Percentiles rank a stretch among this genome's conserved stretches.
These are phyloP conservation scores for Mycena amicta DNA, from an alignment of 768 basidiomycete species.

Conservation along the genomic window DNA sequence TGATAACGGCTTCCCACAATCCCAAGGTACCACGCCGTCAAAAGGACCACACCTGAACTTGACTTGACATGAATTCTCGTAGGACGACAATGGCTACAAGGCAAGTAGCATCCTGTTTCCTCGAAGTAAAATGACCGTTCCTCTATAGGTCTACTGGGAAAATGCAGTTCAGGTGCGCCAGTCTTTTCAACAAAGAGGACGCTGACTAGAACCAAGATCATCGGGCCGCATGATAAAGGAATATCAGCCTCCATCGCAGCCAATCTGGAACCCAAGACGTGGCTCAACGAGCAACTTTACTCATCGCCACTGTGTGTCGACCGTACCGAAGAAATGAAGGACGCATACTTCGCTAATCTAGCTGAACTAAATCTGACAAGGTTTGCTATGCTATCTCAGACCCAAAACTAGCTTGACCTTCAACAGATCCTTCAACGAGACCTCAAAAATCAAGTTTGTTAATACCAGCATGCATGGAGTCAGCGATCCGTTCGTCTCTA, in stretches of 20 bases:
- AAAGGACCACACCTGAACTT: not conserved
- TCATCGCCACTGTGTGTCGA: slow-evolving; percentile 54
- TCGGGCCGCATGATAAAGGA: slow-evolving; percentile 78
- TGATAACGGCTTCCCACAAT: slow-evolving; percentile 95
- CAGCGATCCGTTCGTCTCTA: slow-evolving; percentile 61
- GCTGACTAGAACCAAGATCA: too few relatives aligned
- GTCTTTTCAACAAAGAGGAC: too few relatives aligned
- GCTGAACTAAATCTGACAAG: slow-evolving; percentile 29
- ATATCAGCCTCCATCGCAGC: slow-evolving; percentile 67
- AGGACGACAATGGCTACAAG: slow-evolving; percentile 92
- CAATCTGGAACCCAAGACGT: slow-evolving; percentile 58
- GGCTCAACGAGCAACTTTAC: slow-evolving; percentile 38
- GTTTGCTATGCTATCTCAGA: slow-evolving; percentile 1
- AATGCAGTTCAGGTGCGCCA: slow-evolving; percentile 75
- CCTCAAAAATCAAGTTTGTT: slow-evolving; percentile 58
- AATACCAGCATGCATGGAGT: slow-evolving; percentile 94
- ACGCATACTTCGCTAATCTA: slow-evolving; percentile 56
- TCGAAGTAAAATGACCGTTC: not conserved
- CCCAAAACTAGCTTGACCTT: slow-evolving; percentile 21
- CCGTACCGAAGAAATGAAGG: slow-evolving; percentile 58
- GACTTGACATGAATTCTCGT: not conserved
- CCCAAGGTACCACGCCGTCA: too few relatives aligned
- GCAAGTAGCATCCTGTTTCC: slow-evolving; percentile 27
- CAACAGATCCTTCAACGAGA: slow-evolving; percentile 39
- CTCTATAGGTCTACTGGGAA: slow-evolving; percentile 80